phyloP scores from a whole-genome alignment of 2,329 filamentous ascomycete species.

The Gliomastix tumulicola region DNA sequence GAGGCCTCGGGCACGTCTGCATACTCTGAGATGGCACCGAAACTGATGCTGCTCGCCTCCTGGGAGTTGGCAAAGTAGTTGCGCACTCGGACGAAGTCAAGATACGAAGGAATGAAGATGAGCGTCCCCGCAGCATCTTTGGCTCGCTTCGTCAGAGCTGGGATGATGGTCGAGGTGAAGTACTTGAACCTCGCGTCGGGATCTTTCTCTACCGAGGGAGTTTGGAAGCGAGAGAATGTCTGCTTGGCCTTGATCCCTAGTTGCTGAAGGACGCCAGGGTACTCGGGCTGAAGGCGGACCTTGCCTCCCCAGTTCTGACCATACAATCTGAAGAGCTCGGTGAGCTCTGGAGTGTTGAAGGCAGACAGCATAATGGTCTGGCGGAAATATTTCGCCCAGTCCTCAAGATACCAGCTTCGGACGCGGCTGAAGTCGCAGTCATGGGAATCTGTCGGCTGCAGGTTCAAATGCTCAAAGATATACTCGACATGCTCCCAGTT shows the following conservation, averaged over 20 bases:
- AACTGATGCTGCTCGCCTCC: slow-evolving; percentile 39
- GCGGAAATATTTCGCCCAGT: slow-evolving; percentile 70
- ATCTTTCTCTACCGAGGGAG: slow-evolving; percentile 61
- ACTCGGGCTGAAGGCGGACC: slow-evolving; percentile 62
- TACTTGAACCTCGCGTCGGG: slow-evolving; percentile 87
- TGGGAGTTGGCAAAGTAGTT: slow-evolving; percentile 79
- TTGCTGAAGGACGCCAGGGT: slow-evolving; percentile 66
- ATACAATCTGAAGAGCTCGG: slow-evolving; percentile 66
- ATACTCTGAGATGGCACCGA: slow-evolving; percentile 87
- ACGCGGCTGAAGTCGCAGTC: slow-evolving; percentile 92
- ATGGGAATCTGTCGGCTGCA: slow-evolving; percentile 81
- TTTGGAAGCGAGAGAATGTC: slow-evolving; percentile 83
- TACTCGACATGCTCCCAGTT: slow-evolving; percentile 96
- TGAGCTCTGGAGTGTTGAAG: slow-evolving; percentile 84
- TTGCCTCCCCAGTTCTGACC: slow-evolving; percentile 80
- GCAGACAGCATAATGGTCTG: slow-evolving; percentile 79
- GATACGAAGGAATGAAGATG: slow-evolving; percentile 86
- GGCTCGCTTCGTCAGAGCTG: slow-evolving; percentile 62
- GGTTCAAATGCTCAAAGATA: slow-evolving; percentile 86
- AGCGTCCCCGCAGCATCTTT: slow-evolving; percentile 64
- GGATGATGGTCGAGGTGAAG: slow-evolving; percentile 77
- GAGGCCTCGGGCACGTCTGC: slow-evolving; percentile 71
- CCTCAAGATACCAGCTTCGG: slow-evolving; percentile 87
- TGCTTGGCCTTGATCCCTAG: slow-evolving; percentile 69
- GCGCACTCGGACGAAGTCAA: slow-evolving; percentile 88